Evolutionary conservation across 2,329 filamentous ascomycete species (phyloP).

Genomic region (Elsinoe fawcettii): DNA sequence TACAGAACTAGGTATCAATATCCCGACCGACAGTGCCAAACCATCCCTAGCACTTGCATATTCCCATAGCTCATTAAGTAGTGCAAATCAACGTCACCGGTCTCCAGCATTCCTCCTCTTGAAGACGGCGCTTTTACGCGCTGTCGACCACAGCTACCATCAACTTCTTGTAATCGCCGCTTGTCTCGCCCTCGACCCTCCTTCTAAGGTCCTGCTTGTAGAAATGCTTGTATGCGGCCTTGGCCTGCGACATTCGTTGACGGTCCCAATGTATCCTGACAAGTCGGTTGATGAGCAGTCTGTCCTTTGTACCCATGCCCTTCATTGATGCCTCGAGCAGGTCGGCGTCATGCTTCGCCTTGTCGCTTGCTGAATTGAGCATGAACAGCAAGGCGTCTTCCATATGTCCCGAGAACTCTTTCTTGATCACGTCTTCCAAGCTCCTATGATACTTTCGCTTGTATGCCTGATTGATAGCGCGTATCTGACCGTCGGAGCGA

Average conservation of each 20-base stretch:
- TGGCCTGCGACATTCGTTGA: slow-evolving; percentile 65
- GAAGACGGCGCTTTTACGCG: background rate
- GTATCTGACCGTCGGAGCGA: slow-evolving; percentile 73
- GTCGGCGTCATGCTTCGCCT: slow-evolving; percentile 73
- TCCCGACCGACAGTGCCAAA: background rate
- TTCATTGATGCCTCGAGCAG: slow-evolving; percentile 82
- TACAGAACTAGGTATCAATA: too few species aligned
- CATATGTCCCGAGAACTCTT: slow-evolving; percentile 90
- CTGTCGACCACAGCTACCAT: slow-evolving; percentile 52
- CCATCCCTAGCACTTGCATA: background rate
- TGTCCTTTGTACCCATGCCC: slow-evolving; percentile 79
- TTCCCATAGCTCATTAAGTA: background rate
- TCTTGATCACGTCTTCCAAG: slow-evolving; percentile 66
- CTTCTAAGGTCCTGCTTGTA: slow-evolving; percentile 60
- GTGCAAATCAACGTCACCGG: too few species aligned
- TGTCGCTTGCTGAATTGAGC: slow-evolving; percentile 68
- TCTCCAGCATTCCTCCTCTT: background rate
- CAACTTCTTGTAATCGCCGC: slow-evolving; percentile 70
- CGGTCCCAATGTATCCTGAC: slow-evolving; percentile 79
- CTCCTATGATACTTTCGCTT: slow-evolving; percentile 61
- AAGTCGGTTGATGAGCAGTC: slow-evolving; percentile 66
- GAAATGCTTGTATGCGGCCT: slow-evolving; percentile 64
- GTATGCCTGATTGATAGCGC: slow-evolving; percentile 71
- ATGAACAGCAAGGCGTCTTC: slow-evolving; percentile 73
- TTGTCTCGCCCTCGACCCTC: slow-evolving; percentile 74